Evolutionary conservation across 2,329 filamentous ascomycete genomes (phyloP).

Genomic region (Pseudogymnoascus sp.): DNA sequence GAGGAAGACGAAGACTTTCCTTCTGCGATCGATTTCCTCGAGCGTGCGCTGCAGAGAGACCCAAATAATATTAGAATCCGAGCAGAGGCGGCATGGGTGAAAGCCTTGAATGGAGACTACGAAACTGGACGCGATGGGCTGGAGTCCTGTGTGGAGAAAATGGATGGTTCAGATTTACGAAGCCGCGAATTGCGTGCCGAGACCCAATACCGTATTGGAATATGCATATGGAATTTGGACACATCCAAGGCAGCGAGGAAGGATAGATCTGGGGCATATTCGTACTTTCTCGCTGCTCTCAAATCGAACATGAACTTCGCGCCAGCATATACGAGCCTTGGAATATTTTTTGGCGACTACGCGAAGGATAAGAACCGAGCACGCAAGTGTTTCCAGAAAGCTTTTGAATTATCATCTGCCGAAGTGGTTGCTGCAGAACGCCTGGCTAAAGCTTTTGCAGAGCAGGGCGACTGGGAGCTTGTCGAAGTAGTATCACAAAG

Average conservation of each 20-base stretch:
- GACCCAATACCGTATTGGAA: constrained; percentile 77
- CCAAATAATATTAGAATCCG: constrained; percentile 67
- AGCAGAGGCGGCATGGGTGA: constrained; percentile 88
- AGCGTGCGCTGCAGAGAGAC: constrained; percentile 66
- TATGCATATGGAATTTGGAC: constrained; percentile 80
- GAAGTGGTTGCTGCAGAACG: constrained; percentile 84
- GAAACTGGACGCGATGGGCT: constrained; percentile 59
- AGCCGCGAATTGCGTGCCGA: constrained; percentile 70
- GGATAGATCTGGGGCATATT: constrained; percentile 73
- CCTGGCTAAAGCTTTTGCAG: constrained; percentile 76
- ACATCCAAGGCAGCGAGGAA: constrained; percentile 66
- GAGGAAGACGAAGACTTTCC: constrained; percentile 88
- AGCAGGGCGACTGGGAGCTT: constrained; percentile 90
- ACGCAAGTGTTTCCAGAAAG: constrained; percentile 91
- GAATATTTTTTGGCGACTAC: constrained; percentile 87
- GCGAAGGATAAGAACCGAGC: constrained; percentile 79
- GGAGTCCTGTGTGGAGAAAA: constrained; percentile 56
- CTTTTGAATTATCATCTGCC: constrained; percentile 80
- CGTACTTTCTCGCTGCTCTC: constrained; percentile 72
- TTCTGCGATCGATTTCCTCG: constrained; percentile 72
- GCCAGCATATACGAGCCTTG: constrained; percentile 83
- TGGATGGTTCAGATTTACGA: constrained; percentile 54
- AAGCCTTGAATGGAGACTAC: constrained; percentile 73
- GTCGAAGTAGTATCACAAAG: constrained; percentile 88
- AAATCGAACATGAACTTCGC: constrained; percentile 84